phyloP scores from a whole-genome alignment of 768 basidiomycete species.

The Podaxis sp. region DNA sequence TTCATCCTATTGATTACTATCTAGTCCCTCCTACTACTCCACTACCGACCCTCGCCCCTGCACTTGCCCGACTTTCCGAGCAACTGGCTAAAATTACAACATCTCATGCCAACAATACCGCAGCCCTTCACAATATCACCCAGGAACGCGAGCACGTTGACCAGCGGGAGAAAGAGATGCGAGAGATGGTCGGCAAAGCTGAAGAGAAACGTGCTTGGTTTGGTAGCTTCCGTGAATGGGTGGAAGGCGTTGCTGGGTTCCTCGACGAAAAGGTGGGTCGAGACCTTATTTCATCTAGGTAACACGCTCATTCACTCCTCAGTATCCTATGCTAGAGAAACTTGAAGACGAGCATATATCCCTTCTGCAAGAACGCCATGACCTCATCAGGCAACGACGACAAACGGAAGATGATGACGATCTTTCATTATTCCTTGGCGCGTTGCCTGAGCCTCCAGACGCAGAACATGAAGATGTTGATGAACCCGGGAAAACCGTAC shows the following conservation, averaged over 20 bases:
- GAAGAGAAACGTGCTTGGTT: constrained; percentile 87
- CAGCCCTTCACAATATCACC: constrained; percentile 54
- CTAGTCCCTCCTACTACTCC: constrained; percentile 67
- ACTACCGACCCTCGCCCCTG: constrained; percentile 63
- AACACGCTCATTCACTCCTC: constrained; percentile 7
- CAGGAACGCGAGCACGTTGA: constrained; percentile 68
- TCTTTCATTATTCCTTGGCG: constrained; percentile 66
- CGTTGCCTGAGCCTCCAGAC: constrained; percentile 31
- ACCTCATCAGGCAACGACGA: constrained; percentile 69
- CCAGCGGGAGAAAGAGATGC: constrained; percentile 67
- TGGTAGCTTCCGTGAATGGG: constrained; percentile 71
- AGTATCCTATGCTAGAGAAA: constrained; percentile 80
- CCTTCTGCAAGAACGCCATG: constrained; percentile 69
- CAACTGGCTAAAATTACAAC: constrained; percentile 59
- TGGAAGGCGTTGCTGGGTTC: constrained; percentile 82
- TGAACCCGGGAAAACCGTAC: constrained; percentile 57
- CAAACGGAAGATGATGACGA: constrained; percentile 81
- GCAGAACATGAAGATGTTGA: constrained; percentile 45
- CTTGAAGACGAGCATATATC: constrained; percentile 75
- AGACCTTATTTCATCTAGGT: constrained; percentile 10
- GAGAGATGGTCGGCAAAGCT: constrained; percentile 70
- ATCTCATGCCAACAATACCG: constrained; percentile 66
- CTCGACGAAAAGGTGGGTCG: constrained; percentile 78
- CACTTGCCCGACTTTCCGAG: constrained; percentile 60
- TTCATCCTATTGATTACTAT: constrained; percentile 17